Base-by-base conservation (phyloP, 2,329 filamentous ascomycete species). In the Fusarium tricinctum region DNA sequence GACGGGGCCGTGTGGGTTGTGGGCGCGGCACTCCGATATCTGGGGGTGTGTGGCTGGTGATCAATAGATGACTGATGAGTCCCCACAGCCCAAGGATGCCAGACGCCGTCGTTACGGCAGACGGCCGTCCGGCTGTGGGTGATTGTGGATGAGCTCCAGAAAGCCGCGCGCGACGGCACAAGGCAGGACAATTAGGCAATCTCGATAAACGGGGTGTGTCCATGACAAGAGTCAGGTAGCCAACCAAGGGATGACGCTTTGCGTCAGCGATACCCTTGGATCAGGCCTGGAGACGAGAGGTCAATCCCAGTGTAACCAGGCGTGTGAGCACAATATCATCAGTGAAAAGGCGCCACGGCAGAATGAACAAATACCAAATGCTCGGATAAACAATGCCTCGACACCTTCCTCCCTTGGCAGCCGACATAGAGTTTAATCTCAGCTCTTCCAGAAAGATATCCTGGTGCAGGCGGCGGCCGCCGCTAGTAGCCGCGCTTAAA, bases 251-350 rank as follows among this genome's bases (percentile, higher is more conserved):
- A 64, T 51, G 60, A 46, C 56, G 47, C 60, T 53, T 72, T 73
- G 65, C 69, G 61, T 72, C 71, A 73, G 65, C 59, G 57, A 73
- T 68, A 73, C 72, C 69, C 71, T 55, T 71, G 69, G 67, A 68
- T 67, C 48, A 71, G 66, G 71, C 66, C 71, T 65, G 64, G 69
- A 51, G 63, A 68, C 69, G 60, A 58, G 66, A 64, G 61, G 67
- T 54, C 55, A 61, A 57, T 44, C 44, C 38, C 48, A 58, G 67
- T 45, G 61, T 67, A 54, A 55, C 33, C 44, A 59, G 44, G 52
- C 42, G 32, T 33, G 33, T 38, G 32, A 39, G 20, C 28, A 26
- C 39, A 49, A 44, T 53, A 50, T 14, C 51, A 45, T 47, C 55
- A 42, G 51, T 45, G 30, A 47, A 47, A 58, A 50, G 28, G 26